Evolutionary conservation across 2,329 filamentous ascomycete species (phyloP).

Genomic region (Colletotrichum tropicale): DNA sequence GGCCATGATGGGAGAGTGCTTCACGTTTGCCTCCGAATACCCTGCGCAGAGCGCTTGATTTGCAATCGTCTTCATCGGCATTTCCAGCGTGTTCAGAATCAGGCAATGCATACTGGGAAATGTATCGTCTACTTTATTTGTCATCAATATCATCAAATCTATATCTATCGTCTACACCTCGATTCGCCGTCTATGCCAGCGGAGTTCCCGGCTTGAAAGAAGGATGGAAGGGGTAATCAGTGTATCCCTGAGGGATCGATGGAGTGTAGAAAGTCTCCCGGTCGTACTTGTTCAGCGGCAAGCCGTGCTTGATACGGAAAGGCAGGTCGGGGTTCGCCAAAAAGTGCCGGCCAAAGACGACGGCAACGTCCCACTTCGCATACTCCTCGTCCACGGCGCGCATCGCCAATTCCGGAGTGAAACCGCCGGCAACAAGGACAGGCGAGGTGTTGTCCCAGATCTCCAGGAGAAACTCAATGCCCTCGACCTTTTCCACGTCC

Average conservation of each 20-base stretch:
- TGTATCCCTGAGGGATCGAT: slow-evolving; percentile 24
- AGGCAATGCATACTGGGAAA: not conserved
- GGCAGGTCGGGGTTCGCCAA: slow-evolving; percentile 34
- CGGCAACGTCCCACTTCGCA: slow-evolving; percentile 31
- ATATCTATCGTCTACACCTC: not conserved
- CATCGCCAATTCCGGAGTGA: slow-evolving; percentile 25
- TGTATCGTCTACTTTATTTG: not conserved
- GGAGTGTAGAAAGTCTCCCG: slow-evolving; percentile 30
- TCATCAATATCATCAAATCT: not conserved
- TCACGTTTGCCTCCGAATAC: not conserved
- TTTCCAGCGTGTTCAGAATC: accelerated
- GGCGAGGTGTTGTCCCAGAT: slow-evolving; percentile 32
- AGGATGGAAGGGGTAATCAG: slow-evolving; percentile 29
- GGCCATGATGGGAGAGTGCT: not conserved
- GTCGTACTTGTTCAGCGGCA: slow-evolving; percentile 29
- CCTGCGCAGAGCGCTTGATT: not conserved
- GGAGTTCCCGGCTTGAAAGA: slow-evolving; percentile 2
- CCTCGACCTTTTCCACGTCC: slow-evolving; percentile 39
- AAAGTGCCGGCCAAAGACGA: slow-evolving; percentile 37
- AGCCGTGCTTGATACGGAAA: slow-evolving; percentile 27
- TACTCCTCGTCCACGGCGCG: slow-evolving; percentile 32
- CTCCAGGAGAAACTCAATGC: slow-evolving; percentile 35
- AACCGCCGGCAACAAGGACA: slow-evolving; percentile 39
- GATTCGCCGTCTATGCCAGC: not conserved
- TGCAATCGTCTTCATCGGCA: not conserved